Evolutionary conservation across 73 alveolate genomes (phyloP), one percentile per base, ranked within the genome.

Genomic region (Paramecium tetraurelia): DNA sequence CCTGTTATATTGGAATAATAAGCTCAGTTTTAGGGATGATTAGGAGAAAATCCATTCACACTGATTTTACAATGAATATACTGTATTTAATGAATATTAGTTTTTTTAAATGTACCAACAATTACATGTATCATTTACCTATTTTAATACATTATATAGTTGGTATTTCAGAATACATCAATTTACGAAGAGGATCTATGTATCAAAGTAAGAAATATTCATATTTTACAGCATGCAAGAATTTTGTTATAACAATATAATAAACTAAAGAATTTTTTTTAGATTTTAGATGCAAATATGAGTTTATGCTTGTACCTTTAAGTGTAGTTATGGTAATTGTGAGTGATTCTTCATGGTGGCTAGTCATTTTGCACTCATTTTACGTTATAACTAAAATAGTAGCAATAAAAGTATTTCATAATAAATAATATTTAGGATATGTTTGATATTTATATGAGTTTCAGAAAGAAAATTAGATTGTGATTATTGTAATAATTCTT

Each of bases 221-320:
- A 80, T 80, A 80, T 80, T 41, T 80, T 22, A 75, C 11, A 80
- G 90, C 27, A 11, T 40, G 41, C 31, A 40, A 44, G 53, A 80
- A 44, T 7, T 80, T 22, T 43, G 90, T 80, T 11, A 24, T 41
- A 2, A 43, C 57, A 31, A 31, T 80, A 24, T 22, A 40, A 31
- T 9, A 44, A 11, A 31, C 90, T 8, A 80, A 80, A 80, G 75
- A 24, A 33, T 80, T 31, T 24, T 44, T 80, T 41, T 41, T 80
- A 7, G 43, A 80, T 27, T 80, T 80, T 80, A 40, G 90, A 43
- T 80, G 70, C 53, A 44, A 80, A 46, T 80, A 80, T 80, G 90
- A 80, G 14, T 27, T 80, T 12, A 7, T 46, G 41, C 76, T 80
- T 20, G n/a, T 80, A 0, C 72, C 72, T 22, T 27, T 80, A 43